Evolutionary conservation across 2,329 filamentous ascomycete genomes (phyloP).

Genomic region (Monascus ruber): DNA sequence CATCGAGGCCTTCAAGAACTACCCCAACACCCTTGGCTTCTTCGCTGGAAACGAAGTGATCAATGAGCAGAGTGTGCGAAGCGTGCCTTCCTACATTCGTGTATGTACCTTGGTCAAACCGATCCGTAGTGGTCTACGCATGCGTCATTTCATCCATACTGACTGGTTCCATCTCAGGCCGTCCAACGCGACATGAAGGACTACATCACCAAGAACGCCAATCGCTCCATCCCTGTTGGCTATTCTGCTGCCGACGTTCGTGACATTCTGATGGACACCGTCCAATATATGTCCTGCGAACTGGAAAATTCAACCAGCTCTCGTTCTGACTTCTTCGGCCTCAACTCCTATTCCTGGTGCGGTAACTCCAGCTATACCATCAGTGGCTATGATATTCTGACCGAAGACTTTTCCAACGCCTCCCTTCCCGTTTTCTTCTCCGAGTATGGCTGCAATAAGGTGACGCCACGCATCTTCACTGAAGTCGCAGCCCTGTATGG

Average conservation of each 20-base stretch:
- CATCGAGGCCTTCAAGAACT: constrained; percentile 56
- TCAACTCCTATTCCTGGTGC: constrained; percentile 61
- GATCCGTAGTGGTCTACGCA: too few species aligned
- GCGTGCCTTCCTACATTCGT: constrained; percentile 48
- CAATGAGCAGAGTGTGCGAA: constrained; percentile 45
- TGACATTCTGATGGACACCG: constrained; percentile 48
- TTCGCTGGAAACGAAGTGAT: constrained; percentile 60
- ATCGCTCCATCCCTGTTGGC: constrained; percentile 52
- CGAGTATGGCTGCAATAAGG: constrained; percentile 55
- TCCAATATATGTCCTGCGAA: constrained; percentile 50
- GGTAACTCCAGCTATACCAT: constrained; percentile 45
- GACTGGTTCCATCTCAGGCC: constrained; percentile 24
- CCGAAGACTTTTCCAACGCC: constrained; percentile 46
- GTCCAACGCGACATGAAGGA: constrained; percentile 57
- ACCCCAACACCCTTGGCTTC: constrained; percentile 55
- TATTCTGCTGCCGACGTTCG: constrained; percentile 58
- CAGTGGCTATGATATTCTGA: constrained; percentile 46
- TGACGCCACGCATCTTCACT: constrained; percentile 46
- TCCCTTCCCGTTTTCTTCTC: constrained; percentile 55
- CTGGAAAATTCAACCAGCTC: constrained; percentile 39
- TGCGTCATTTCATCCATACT: too few species aligned
- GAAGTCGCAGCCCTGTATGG: constrained; percentile 52
- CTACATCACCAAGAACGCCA: constrained; percentile 50
- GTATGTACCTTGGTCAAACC: constrained; percentile 19
- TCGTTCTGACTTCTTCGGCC: constrained; percentile 52